A percentile compares a stretch with the other conserved stretches of the same genome.
phyloP scores from a whole-genome alignment of 1,284 basidiomycete species.

The Ustilago xerochloae region DNA sequence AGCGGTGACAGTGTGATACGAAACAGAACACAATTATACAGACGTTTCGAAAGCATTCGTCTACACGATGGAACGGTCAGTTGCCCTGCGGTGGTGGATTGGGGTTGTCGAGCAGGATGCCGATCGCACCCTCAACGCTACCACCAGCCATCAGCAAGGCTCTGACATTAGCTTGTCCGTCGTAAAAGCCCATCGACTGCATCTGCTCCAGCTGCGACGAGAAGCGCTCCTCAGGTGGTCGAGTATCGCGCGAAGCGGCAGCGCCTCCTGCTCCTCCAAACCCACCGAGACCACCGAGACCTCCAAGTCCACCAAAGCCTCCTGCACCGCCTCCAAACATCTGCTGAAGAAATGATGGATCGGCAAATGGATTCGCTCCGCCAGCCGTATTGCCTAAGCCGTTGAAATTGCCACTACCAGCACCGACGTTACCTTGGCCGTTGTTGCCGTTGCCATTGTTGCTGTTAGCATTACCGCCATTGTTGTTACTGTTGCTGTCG shows the following conservation, averaged over 20 bases:
- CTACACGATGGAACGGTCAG: too few relatives aligned
- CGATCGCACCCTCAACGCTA: conserved; percentile 60
- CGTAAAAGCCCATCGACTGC: conserved; percentile 64
- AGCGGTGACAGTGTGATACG: too few relatives aligned
- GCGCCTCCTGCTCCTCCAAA: conserved; percentile 27
- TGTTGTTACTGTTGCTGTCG: conserved; percentile 7
- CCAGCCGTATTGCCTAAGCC: conserved; percentile 21
- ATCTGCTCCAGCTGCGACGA: conserved; percentile 64
- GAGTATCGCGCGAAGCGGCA: conserved; percentile 41
- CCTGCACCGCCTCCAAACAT: conserved; percentile 45
- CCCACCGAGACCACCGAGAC: conserved; percentile 30
- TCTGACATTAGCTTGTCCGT: conserved; percentile 60
- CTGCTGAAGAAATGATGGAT: conserved; percentile 44
- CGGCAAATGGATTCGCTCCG: conserved; percentile 33
- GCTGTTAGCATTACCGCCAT: conserved; percentile 1
- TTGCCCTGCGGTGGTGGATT: conserved; percentile 32
- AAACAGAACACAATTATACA: too few relatives aligned
- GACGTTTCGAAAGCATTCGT: too few relatives aligned
- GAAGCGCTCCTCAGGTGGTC: conserved; percentile 64
- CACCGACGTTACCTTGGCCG: conserved; percentile 12
- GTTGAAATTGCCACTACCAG: conserved; percentile 16
- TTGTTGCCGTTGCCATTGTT: conserved; percentile 12
- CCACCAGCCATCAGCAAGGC: conserved; percentile 63
- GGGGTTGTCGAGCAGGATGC: conserved; percentile 55
- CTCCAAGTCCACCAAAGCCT: conserved; percentile 42